Base-by-base conservation (phyloP, 108 stramenopile genomes). In the Cyclostephanos tholiformis region DNA sequence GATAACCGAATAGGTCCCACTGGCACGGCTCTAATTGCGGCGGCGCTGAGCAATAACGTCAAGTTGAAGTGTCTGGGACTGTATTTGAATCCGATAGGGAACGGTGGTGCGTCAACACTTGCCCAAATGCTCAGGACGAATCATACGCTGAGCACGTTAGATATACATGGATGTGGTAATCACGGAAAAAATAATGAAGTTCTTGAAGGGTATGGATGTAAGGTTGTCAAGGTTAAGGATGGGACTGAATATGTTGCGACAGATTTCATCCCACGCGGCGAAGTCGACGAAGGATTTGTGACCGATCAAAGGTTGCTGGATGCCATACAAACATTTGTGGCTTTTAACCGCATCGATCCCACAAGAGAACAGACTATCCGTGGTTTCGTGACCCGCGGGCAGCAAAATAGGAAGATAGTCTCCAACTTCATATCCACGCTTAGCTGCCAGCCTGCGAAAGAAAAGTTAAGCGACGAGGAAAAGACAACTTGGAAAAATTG, bases 401-500 rank as follows among this genome's bases (percentile, higher is more conserved):
- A 57, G 22, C 30, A 49, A 27, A 29, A 73, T 39, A 65, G 64
- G 8, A 58, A 39, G 29, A 74, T 50, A n/a, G 63, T 80, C 8
- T 69, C 79, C 10, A 23, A 51, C 35, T 80, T 80, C 50, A 44
- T 80, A 6, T 64, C 79, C 9, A 50, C 74, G 23, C 36, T 80
- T 2, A 39, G 55, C 25, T 27, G 38, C 17, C 38, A 43, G 23
- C 79, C 72, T 9, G 17, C 61, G 17, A 69, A 51, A n/a, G 68
- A 80, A 57, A 60, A 44, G 2, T 73, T 80, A 36, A 74, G 72
- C 10, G 41, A 61, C 39, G 72, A 65, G 26, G 79, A 80, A 30
- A 80, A 80, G 49, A 29, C 63, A 7, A 80, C 35, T 5, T 80
- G 79, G 79, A 80, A 80, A 51, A 72, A 80, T 57, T 80, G 79